Conservation (phyloP, 805 yeast genomes). For the Pichia insulana region DNA sequence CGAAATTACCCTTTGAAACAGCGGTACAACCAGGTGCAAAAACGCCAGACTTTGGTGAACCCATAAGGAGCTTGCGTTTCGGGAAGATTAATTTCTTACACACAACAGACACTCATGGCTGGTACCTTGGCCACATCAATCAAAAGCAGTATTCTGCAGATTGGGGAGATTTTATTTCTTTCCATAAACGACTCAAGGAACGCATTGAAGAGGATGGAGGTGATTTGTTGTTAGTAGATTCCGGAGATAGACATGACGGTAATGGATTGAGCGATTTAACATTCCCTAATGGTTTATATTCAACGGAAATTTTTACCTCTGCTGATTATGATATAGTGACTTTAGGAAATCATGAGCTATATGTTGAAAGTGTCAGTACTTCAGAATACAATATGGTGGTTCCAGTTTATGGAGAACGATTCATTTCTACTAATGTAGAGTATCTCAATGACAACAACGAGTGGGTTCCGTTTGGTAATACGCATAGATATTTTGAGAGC, state of each 20-base stretch:
- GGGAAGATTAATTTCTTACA: conserved; percentile 80
- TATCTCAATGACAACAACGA: conserved; percentile 35
- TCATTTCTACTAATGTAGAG: conserved; percentile 68
- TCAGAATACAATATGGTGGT: conserved; percentile 59
- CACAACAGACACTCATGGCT: conserved; percentile 96
- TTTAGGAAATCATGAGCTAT: conserved; percentile 87
- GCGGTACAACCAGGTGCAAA: conserved; percentile 24
- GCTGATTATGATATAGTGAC: conserved; percentile 72
- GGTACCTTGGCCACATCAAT: conserved; percentile 85
- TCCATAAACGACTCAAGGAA: conserved; percentile 41
- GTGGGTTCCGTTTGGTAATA: conserved; percentile 59
- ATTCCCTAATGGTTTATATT: conserved; percentile 54
- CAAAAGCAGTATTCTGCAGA: conserved; percentile 74
- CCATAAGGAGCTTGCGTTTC: conserved; percentile 48
- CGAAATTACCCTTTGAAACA: background rate
- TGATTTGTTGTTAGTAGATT: conserved; percentile 71
- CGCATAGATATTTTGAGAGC: conserved; percentile 59
- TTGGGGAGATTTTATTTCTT: conserved; percentile 87
- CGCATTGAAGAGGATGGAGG: conserved; percentile 28
- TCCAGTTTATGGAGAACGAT: conserved; percentile 50
- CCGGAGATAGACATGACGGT: conserved; percentile 94
- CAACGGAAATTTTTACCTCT: conserved; percentile 54
- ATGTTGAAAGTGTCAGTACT: conserved; percentile 51
- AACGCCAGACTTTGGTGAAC: conserved; percentile 28
- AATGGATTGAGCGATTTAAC: conserved; percentile 84